Base-by-base conservation (phyloP, 75 land plant genomes). In the Isoetes taiwanensis region DNA sequence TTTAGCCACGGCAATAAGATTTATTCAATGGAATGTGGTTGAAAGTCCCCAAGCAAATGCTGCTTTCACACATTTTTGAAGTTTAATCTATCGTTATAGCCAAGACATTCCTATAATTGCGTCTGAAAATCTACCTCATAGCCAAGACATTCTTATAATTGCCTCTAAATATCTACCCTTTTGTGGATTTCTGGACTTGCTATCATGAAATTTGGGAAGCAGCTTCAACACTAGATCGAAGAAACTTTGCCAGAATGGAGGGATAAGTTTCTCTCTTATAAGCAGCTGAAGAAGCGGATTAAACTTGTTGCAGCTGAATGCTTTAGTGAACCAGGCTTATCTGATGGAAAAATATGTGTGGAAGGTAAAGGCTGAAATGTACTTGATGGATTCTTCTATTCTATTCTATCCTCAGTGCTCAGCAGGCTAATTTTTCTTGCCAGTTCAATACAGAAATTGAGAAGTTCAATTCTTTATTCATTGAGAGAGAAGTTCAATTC, bases 131-230 rank as follows among this genome's bases (percentile, higher is more conserved):
- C n/a, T n/a, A n/a, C n/a, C n/a, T n/a, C n/a, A n/a, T n/a, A n/a
- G n/a, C n/a, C n/a, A n/a, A n/a, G n/a, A n/a, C n/a, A n/a, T n/a
- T n/a, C n/a, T n/a, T n/a, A n/a, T n/a, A n/a, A n/a, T n/a, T n/a
- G n/a, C n/a, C n/a, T n/a, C n/a, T n/a, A n/a, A n/a, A n/a, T n/a
- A n/a, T n/a, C n/a, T n/a, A n/a, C n/a, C n/a, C n/a, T n/a, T n/a
- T n/a, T n/a, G n/a, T n/a, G n/a, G n/a, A n/a, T n/a, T n/a, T n/a
- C n/a, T n/a, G n/a, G n/a, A n/a, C n/a, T n/a, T n/a, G n/a, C 3
- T 20, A 57, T 10, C 34, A 88, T 88, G 95, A 84, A 88, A 69
- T 88, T 88, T 41, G 91, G 96, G 56, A 89, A 89, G 79, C 70
- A 75, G 19, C 58, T 82, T 61, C 78, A 77, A 62, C 68, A 58